These are phyloP conservation scores for Obelidium mucronatum DNA, from an alignment of 192 early-diverging fungal species.

Conservation along the genomic window DNA sequence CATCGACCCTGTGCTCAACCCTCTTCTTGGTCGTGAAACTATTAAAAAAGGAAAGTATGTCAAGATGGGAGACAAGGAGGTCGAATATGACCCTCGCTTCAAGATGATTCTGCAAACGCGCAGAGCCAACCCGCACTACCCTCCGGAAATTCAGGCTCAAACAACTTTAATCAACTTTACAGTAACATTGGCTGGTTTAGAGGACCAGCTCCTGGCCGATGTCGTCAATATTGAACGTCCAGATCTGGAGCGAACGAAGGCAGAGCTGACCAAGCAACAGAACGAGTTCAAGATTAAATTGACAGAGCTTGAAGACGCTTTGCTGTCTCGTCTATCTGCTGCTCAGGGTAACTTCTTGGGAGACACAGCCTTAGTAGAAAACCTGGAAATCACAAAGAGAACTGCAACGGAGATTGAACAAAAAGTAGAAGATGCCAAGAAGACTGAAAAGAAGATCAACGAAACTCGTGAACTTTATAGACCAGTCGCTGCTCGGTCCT, in stretches of 20 bases:
- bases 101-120: slow-evolving; percentile 71
- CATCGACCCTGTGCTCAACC: slow-evolving; percentile 71
- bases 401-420: slow-evolving; percentile 73
- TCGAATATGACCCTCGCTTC: slow-evolving; percentile 70
- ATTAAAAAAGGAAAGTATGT: slow-evolving; percentile 72
- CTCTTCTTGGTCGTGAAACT: slow-evolving; percentile 67
- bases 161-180: slow-evolving; percentile 73
- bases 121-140: slow-evolving; percentile 69
- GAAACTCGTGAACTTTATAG: slow-evolving; percentile 72
- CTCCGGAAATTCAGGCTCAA: slow-evolving; percentile 74
- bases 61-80: slow-evolving; percentile 76
- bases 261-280: slow-evolving; percentile 72
- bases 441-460: slow-evolving; percentile 74
- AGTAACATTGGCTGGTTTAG: slow-evolving; percentile 68
- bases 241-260: slow-evolving; percentile 69
- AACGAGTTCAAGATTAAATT: slow-evolving; percentile 74
- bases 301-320: slow-evolving; percentile 68
- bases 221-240: slow-evolving; percentile 73
- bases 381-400: slow-evolving; percentile 68
- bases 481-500: slow-evolving; percentile 70
- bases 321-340: slow-evolving; percentile 63
- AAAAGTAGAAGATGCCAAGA: slow-evolving; percentile 71
- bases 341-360: slow-evolving; percentile 73
- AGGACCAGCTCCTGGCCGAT: slow-evolving; percentile 72
- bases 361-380: slow-evolving; percentile 71